Base-by-base conservation (phyloP, 805 yeast species). In the Nakazawaea pomicola region DNA sequence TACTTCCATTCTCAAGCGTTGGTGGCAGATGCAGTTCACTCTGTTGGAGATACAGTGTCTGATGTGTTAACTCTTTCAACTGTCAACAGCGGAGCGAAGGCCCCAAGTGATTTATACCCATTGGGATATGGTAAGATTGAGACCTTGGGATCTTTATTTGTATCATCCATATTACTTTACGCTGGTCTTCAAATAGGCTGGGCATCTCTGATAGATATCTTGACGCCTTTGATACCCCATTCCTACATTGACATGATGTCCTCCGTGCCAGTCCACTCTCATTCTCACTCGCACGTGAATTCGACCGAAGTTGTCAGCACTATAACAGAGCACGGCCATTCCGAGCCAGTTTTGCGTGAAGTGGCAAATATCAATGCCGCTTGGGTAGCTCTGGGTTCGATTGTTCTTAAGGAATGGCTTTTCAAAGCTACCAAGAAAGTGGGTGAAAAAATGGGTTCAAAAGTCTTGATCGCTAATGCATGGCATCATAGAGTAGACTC, bases 401-500 rank as follows among this genome's bases (percentile, higher is more conserved):
- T 93, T 45, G 76, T 72, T 3, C 74, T 89, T 30, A 93, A 93
- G 57, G 99, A 93, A 60, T 77, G 95, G 75, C 76, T 93, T 31
- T 93, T 78, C 62, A 78, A 78, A 44, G 84, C 87, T 10, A 93
- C 99, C 0, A 73, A 81, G 62, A 77, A 78, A 46, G 78, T 93
- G 17, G 99, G 97, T 1, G 68, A 70, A 36, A 67, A 74, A 46
- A 74, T 87, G 21, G 84, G 86, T 55, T 88, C 96, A 0, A 87
- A 88, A 47, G 98, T 93, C 3, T 70, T 93, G 36, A 79, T 87
- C 37, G 99, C 99, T 4, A 93, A 93, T 56, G 99, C 99, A 3
- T 93, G 99, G 98, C 99, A 93, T 60, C 99, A 93, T 57, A 73
- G 99, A 48, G 93, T 91, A 9, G 99, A 93, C 57, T 83, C 95